Base-by-base conservation (phyloP, 768 basidiomycete species). In the Mycena sanguinolenta region DNA sequence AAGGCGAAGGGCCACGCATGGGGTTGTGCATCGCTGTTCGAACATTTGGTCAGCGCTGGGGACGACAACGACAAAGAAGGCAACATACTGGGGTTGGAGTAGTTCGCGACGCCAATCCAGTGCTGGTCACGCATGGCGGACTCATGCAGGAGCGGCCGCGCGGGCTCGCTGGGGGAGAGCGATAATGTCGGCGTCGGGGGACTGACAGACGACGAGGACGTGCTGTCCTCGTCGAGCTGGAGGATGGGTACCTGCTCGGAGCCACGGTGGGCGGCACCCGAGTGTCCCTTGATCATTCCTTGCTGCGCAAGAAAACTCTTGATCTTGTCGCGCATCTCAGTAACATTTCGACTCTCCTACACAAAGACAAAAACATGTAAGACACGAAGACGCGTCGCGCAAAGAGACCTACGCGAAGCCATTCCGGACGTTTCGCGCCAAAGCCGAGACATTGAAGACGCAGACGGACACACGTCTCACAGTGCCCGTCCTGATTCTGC, bases 221-320 rank as follows among this genome's bases (percentile, higher is more conserved):
- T 85, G 55, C 64, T 75, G 62, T 83, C 84, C 42, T 85, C 82
- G 71, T 82, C 74, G 76, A 92, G 81, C 75, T 83, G 79, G 71
- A 93, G 84, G 65, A 91, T 84, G 53, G 86, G 86, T 17, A 84
- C 90, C 21, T 86, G 87, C 2, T 91, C 91, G 39, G 83, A 75
- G 25, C 83, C 80, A 52, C 91, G 89, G 23, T 91, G 85, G 2
- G 88, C 90, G 30, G 91, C 82, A 65, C 91, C 91, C 23, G 94
- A 92, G 75, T 95, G 93, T 32, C 94, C 94, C 81, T 95, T 95
- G 80, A 95, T 95, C 92, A 95, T 93, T 57, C 94, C 94, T 78
- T 95, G 92, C 0, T 92, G 88, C 0, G 92, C 92, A 27, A 95
- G 86, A 76, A 93, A 93, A 1, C 82, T 81, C 82, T 95, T 95